Evolutionary conservation across 371 early-diverging fungal species (phyloP), one percentile per base, ranked within the genome.

Genomic region (Mucor mucedo): DNA sequence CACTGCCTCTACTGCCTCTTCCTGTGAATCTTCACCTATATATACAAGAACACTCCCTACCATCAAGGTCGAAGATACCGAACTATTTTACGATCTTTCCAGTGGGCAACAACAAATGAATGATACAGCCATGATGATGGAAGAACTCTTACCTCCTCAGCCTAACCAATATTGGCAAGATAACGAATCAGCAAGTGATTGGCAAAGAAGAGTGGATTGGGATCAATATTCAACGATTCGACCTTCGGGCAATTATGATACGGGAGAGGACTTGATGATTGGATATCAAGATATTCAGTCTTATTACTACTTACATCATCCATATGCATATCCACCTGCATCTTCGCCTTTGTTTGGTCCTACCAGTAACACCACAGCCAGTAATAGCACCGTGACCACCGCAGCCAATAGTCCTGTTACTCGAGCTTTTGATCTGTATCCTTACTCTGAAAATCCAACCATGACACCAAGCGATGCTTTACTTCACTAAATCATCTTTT

Each of bases 381-480:
- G 48, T 50, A 29, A 58, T 39, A 59, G 59, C 54, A 59, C 54
- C 0, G 60, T 47, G 11, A 65, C 59, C 0, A 60, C 61, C 7
- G 56, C 50, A 29, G 52, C 27, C 30, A 60, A 61, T 44, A 60
- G 66, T n/a, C 61, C 66, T 1, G 44, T 66, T 10, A 49, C 60
- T 11, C 28, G 33, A 16, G 32, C 50, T 10, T 30, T 30, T 13
- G 60, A 42, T 2, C 48, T 49, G 11, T 55, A 50, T 55, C 41
- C 7, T 30, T 52, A 10, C 52, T 55, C 55, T 16, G 44, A 63
- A 42, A 66, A 55, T 28, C 66, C 61, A 6, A 66, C 66, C 10
- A 66, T 66, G 52, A 44, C 66, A 5, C 66, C 66, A 28, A 56
- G 49, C 5, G 66, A 66, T 61, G 56, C 61, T 29, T 60, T 66